Evolutionary conservation across 345 rosid genomes (phyloP), one percentile per base, ranked within the genome.

Genomic region (Citropsis articulata): DNA sequence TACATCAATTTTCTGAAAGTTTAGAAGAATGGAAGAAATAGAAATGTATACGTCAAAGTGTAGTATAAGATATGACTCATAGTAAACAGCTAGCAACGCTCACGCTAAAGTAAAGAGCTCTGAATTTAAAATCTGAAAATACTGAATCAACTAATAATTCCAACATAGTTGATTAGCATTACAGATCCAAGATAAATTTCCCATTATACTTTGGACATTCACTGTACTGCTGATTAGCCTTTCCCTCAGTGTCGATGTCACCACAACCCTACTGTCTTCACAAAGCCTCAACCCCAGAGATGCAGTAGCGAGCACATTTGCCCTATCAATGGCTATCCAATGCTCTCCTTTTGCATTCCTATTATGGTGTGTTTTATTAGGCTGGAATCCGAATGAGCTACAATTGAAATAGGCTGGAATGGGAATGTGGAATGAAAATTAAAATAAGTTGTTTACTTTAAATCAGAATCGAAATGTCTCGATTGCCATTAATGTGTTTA

Each of bases 301-400:
- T 2, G 10, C n/a, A 4, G 2, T 31, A 13, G 22, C 12, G 9
- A 25, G 19, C 19, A 22, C 40, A 64, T 64, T 31, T 78, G 12
- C 62, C 10, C 10, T 8, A n/a, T 71, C 14, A 8, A 65, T 33
- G n/a, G 64, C 81, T 2, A 78, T 56, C 81, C 81, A 78, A 55
- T 25, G 72, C 6, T 78, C 42, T 12, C 77, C 72, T 1, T 1
- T 5, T 6, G 22, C 7, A 5, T 25, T 63, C 71, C 71, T 78
- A 38, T 35, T 5, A 35, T 35, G 36, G 36, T 35, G 6, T 1
- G 1, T 4, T 4, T 35, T 5, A 35, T 6, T 35, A 5, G 33
- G 4, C 33, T 31, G 4, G 33, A 31, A 3, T n/a, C n/a, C n/a
- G n/a, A n/a, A n/a, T n/a, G n/a, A n/a, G n/a, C n/a, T n/a, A n/a